These are phyloP conservation scores for Cytidiella melzeri DNA, from an alignment of 768 basidiomycete genomes.

Conservation along the genomic window DNA sequence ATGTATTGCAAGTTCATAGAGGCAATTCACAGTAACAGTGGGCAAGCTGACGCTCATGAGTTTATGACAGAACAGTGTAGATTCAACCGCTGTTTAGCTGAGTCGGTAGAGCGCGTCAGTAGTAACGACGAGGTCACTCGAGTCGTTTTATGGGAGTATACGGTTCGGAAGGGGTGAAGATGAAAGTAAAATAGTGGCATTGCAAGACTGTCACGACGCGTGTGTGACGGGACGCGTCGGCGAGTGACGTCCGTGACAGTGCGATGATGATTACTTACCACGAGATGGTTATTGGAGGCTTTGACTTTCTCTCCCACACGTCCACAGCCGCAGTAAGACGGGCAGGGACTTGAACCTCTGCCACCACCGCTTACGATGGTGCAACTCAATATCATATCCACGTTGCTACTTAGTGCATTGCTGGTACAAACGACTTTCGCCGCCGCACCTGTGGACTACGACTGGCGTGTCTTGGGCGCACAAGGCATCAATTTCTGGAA, in stretches of 20 bases:
- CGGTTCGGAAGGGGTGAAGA: too few relatives aligned
- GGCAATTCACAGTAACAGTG: too few relatives aligned
- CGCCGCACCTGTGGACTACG: background rate
- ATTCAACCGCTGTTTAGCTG: too few relatives aligned
- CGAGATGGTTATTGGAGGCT: background rate
- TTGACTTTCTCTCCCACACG: background rate
- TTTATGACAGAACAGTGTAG: too few relatives aligned
- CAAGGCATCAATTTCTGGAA: constrained; percentile 66
- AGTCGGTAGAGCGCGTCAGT: too few relatives aligned
- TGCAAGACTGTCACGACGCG: too few relatives aligned
- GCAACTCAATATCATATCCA: background rate
- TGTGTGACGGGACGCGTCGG: background rate
- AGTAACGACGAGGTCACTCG: too few relatives aligned
- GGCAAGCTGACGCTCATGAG: too few relatives aligned
- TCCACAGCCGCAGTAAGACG: background rate
- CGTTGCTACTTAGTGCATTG: background rate
- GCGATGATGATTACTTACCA: background rate
- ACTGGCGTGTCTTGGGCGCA: constrained; percentile 32
- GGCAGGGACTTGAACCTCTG: background rate
- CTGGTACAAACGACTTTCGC: background rate
- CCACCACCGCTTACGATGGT: background rate
- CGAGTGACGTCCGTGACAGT: background rate
- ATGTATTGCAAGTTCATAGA: too few relatives aligned
- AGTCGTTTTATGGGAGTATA: too few relatives aligned
- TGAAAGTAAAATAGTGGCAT: too few relatives aligned